These are phyloP conservation scores for Colletotrichum neosansevieriae DNA, from an alignment of 2,329 filamentous ascomycete genomes.

Conservation along the genomic window DNA sequence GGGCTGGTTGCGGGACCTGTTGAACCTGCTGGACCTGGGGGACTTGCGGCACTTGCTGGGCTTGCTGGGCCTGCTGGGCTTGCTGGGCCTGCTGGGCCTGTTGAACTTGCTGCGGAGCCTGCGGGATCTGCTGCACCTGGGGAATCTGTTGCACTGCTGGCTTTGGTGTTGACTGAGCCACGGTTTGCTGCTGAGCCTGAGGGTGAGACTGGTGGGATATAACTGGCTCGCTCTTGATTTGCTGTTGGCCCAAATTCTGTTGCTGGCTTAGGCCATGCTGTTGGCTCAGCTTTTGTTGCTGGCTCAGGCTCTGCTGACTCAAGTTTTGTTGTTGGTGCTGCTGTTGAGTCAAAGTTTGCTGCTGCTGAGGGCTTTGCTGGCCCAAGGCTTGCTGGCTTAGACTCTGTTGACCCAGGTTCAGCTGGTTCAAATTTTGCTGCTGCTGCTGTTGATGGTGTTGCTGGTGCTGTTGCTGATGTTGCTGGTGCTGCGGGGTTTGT, in stretches of 20 bases:
- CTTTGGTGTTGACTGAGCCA: slow-evolving; percentile 39
- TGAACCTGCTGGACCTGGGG: slow-evolving; percentile 41
- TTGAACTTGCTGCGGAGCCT: slow-evolving; percentile 44
- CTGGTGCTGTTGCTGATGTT: slow-evolving; percentile 41
- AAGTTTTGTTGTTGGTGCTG: slow-evolving; percentile 49
- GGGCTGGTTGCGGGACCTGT: slow-evolving; percentile 51
- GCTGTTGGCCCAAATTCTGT: slow-evolving; percentile 45
- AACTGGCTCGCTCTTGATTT: slow-evolving; percentile 44
- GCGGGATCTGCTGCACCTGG: slow-evolving; percentile 41
- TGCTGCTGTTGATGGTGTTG: slow-evolving; percentile 42
- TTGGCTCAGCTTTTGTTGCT: slow-evolving; percentile 48
- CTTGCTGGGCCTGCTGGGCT: too few relatives aligned
- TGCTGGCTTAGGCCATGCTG: slow-evolving; percentile 48
- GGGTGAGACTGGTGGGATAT: slow-evolving; percentile 31
- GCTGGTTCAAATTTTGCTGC: slow-evolving; percentile 49
- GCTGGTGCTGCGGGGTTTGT: slow-evolving; percentile 45
- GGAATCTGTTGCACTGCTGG: slow-evolving; percentile 35
- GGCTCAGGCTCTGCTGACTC: slow-evolving; percentile 49
- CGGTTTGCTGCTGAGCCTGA: slow-evolving; percentile 35
- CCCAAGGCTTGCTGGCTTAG: slow-evolving; percentile 46
- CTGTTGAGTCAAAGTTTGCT: slow-evolving; percentile 46
- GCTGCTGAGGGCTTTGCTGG: slow-evolving; percentile 49
- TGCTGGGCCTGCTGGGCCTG: slow-evolving; percentile 47
- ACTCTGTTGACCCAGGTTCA: slow-evolving; percentile 46
- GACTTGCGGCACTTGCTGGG: slow-evolving; percentile 44